Evolutionary conservation across 192 early-diverging fungal species (phyloP), one percentile per base, ranked within the genome.

Genomic region (Coemansia umbellata): DNA sequence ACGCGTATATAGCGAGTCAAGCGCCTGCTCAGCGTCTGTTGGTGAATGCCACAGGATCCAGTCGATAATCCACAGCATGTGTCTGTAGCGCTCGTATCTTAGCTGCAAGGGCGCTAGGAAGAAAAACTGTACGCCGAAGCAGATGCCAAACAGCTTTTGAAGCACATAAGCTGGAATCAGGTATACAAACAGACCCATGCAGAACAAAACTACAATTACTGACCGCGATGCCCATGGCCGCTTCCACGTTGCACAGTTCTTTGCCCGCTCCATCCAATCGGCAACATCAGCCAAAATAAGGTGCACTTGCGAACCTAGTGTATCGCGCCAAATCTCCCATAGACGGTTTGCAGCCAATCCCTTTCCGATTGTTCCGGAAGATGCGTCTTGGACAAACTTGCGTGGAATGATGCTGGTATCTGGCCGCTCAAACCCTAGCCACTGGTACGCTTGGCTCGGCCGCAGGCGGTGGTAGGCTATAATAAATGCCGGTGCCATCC

Each of bases 231-330:
- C 75, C 69, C 75, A 72, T 3, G 75, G 75, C n/a, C 69, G 69
- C 65, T 60, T 63, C 75, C 75, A 78, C 0, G 67, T 72, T 1
- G 54, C 67, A 53, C 75, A 67, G 53, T 78, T 78, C 45, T 78
- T 78, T 15, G 68, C 68, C 15, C 75, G 55, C 56, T 78, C 75
- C 69, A 78, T 67, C 69, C 59, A 78, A 47, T 78, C 75, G 5
- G 75, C 60, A 51, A 72, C 28, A 13, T 78, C 75, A 8, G 75
- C 69, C 31, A 78, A 50, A 3, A 66, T 47, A 10, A 78, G 37
- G 32, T 78, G 75, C 50, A 64, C 33, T 28, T 66, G 69, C 3
- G 75, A 45, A 33, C 75, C 75, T 51, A 78, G 50, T 19, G 67
- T 72, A 23, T 72, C 65, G 40, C 63, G 69, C 75, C 75, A 78